Base-by-base conservation (phyloP, 2,329 filamentous ascomycete species). In the Tympanopsis confertula region DNA sequence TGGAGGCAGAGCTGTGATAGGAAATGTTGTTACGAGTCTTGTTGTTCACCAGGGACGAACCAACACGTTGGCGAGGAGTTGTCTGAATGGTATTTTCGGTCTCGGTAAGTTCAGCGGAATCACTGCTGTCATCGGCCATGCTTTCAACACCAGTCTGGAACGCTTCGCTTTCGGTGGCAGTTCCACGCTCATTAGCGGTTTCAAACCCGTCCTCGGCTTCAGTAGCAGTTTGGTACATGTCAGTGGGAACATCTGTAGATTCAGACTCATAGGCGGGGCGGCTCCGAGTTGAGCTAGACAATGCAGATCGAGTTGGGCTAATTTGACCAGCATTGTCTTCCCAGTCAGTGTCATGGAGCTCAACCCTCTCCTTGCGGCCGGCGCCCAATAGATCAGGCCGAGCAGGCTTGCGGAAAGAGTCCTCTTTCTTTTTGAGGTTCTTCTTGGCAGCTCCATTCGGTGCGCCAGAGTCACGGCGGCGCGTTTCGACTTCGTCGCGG, bases 1-100 rank as follows among this genome's bases (percentile, higher is more conserved):
- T 89, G 2, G 88, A 95, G 3, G 87, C 87, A 7, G 87, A 94
- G 59, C 87, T 95, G 50, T 86, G 70, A 59, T 83, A 85, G 1
- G 86, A 89, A 42, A 69, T 65, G 15, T 80, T 71, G 47, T 74
- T 72, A 40, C 68, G 67, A 37, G 62, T 50, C 44, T 72, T 69
- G 38, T 58, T 55, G 12, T 67, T 55, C 7, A 57, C 46, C 39
- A 70, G 55, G 20, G 58, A 54, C 35, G 68, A 50, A 36, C 52
- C 58, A 3, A 65, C 62, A 3, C 62, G 57, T 20, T 59, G 58
- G 47, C 54, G 57, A 24, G 59, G 58, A 28, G 62, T 57, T 19
- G 61, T 64, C 48, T 60, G 63, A 3, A 64, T 60, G 2, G 60
- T 66, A 39, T 68, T 71, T 55, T 95, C 89, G 1, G 88, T 96